Evolutionary conservation across 2,329 filamentous ascomycete genomes (phyloP), one percentile per base, ranked within the genome.

Genomic region (Pyricularia sp.): DNA sequence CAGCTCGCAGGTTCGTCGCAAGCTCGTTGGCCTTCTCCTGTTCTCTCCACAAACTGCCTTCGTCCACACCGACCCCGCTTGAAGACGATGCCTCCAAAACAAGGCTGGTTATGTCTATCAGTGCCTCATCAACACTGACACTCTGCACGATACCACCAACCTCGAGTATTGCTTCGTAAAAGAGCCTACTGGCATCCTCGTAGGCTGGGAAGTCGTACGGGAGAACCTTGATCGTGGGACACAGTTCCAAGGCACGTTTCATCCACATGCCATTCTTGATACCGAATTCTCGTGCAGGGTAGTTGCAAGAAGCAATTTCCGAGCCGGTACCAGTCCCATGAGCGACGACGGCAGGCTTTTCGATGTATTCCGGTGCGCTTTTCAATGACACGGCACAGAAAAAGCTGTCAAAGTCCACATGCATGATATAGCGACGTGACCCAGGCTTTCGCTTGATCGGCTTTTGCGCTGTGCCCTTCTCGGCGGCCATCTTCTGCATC

Each of bases 211-310:
- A 99, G 72, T 99, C 93, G 70, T 99, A 99, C 0, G 93, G 90
- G n/a, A 99, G 73, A 1, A 97, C 87, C 69, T 96, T 92, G 22
- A 99, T 79, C 26, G 91, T 85, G 0, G 93, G 88, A 72, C 92
- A 99, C 22, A 94, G 75, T 69, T 94, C 88, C 66, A 88, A 81
- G 0, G 94, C 94, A 40, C 84, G 82, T 73, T 93, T 96, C 93
- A 99, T 97, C 94, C 96, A 99, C 94, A 97, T 99, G 49, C 96
- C 96, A 70, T 99, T 99, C 73, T 93, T 96, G 65, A 99, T 82
- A 1, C 93, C 93, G 70, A 88, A 94, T 35, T 84, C 82, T 49
- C 94, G 86, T 7, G 96, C 94, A 24, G 89, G 87, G 73, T 99
- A 99, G 71, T 99, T 99, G 76, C 94, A 99, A 68, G 93, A 97